A percentile compares a stretch with the other conserved stretches of the same genome.
These are phyloP conservation scores for Eucalyptus polyanthemos DNA, from an alignment of 345 rosid genomes.

Conservation along the genomic window DNA sequence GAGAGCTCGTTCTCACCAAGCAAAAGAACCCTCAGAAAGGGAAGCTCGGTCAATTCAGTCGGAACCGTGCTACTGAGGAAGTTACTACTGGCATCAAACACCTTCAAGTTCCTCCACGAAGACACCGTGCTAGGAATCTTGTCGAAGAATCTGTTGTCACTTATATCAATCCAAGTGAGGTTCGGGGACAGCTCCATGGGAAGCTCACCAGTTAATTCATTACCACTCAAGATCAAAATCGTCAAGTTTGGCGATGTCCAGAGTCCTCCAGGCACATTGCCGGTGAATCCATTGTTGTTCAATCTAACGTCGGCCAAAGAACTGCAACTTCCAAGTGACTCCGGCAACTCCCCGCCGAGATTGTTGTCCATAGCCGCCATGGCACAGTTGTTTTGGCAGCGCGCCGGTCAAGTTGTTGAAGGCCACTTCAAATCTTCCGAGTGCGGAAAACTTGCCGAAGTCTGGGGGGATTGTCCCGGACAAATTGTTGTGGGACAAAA, in stretches of 20 bases:
- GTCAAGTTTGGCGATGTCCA: slow-evolving; percentile 23
- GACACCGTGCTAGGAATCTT: too few species aligned
- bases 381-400: slow-evolving; percentile 27
- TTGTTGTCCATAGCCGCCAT: slow-evolving; percentile 19
- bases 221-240: slow-evolving; percentile 2
- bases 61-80: slow-evolving; percentile 43
- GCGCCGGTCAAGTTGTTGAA: slow-evolving; percentile 25
- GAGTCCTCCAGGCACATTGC: slow-evolving; percentile 39
- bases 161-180: too few species aligned
- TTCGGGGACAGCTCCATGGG: too few species aligned
- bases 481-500: slow-evolving; percentile 39
- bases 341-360: slow-evolving; percentile 42
- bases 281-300: slow-evolving; percentile 19
- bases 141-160: too few species aligned
- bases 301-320: not conserved
- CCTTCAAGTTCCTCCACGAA: too few species aligned
- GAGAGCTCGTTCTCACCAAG: slow-evolving; percentile 38
- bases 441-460: slow-evolving; percentile 28
- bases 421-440: slow-evolving; percentile 17
- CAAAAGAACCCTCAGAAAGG: slow-evolving; percentile 2
- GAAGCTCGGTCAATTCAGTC: slow-evolving; percentile 20
- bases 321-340: slow-evolving; percentile 33
- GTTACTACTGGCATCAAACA: too few species aligned
- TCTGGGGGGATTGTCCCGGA: slow-evolving; percentile 35
- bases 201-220: slow-evolving; percentile 35